Base-by-base conservation (phyloP, 2,329 filamentous ascomycete genomes). In the Alternaria gansuensis region DNA sequence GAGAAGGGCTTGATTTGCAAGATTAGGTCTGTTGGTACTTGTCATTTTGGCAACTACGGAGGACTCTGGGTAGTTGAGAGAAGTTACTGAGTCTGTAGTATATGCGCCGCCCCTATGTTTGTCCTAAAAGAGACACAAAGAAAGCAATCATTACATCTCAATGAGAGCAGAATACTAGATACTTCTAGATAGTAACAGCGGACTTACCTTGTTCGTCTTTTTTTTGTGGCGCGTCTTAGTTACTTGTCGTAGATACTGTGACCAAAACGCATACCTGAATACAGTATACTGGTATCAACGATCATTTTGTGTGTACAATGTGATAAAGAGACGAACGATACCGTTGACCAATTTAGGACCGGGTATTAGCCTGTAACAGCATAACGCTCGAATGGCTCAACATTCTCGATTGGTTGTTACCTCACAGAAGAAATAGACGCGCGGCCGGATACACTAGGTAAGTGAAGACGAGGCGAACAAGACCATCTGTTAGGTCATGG, bases 1-100 rank as follows among this genome's bases (percentile, higher is more conserved):
- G 0, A 77, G 70, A 2, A 60, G 33, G 33, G 51, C 39, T 31
- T 56, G 54, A 23, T 54, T 57, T 1, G 51, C 51, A 11, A 65
- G 54, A 36, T 55, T 54, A 7, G 49, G 2, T 51, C 23, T 31
- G 9, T 11, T 23, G 24, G 34, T 41, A 28, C 21, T 45, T 14
- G 24, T 36, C 53, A 55, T 55, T 28, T 26, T 37, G 33, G n/a
- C 17, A 17, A 17, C 17, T 17, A 17, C 2, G 17, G 33, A 36
- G n/a, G 33, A 13, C n/a, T 13, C n/a, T 36, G 33, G 14, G n/a
- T 36, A 3, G 33, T 36, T 13, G 33, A 36, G 14, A n/a, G 13
- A 36, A 36, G 33, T 36, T n/a, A n/a, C 6, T n/a, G 33, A 14
- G 33, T 36, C 14, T 14, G 4, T n/a, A n/a, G n/a, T 17, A 36